Conservation (phyloP, 768 basidiomycete genomes). For the Lentinula aciculospora region DNA sequence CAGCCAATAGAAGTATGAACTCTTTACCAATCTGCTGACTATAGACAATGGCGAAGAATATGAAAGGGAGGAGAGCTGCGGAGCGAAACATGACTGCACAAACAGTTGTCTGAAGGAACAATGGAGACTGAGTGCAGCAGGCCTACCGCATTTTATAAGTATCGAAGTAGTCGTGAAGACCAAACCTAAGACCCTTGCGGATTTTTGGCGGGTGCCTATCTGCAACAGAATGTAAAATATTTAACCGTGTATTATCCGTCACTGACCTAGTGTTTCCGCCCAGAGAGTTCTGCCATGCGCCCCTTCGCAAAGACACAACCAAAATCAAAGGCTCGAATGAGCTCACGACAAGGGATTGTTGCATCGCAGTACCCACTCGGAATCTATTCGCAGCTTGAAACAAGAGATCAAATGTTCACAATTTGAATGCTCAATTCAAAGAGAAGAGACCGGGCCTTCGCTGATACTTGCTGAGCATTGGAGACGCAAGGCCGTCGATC, state of each 20-base stretch:
- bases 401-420: no score
- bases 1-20: not conserved
- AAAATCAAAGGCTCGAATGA: no score
- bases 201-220: not conserved
- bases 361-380: no score
- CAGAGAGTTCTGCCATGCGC: no score
- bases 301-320: no score
- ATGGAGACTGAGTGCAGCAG: conserved; percentile 28
- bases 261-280: no score
- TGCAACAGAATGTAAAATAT: not conserved
- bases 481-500: no score
- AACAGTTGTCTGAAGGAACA: conserved; percentile 32
- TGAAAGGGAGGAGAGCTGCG: conserved; percentile 19
- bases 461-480: no score
- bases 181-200: not conserved
- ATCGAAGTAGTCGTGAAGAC: not conserved
- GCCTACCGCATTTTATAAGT: not conserved
- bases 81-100: conserved; percentile 35
- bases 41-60: conserved; percentile 26
- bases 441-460: no score
- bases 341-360: no score
- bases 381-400: no score
- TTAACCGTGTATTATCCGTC: not conserved
- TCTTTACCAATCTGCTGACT: conserved; percentile 36
- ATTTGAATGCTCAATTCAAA: no score